Evolutionary conservation across 2,329 filamentous ascomycete genomes (phyloP), one percentile per base, ranked within the genome.

Genomic region (Aspergillus quadrilineatus): DNA sequence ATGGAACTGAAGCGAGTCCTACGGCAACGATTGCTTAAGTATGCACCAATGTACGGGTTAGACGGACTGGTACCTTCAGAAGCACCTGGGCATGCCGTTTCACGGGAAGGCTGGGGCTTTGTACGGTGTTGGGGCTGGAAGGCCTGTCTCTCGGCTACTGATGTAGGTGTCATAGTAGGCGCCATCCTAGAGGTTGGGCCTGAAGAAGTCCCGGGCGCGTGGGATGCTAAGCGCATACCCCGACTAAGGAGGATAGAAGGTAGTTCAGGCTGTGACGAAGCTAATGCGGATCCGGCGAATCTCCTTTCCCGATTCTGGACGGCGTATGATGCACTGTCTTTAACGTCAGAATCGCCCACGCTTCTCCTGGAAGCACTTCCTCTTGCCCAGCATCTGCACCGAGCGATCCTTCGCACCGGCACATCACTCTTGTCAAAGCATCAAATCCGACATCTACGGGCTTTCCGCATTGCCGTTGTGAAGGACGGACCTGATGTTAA

Each of bases 121-220:
- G 93, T 97, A 15, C 85, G 92, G 57, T 96, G 91, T 70, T 99
- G 94, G 94, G 94, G 94, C 9, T 99, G 92, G 92, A 89, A 92
- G 70, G 93, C 92, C 0, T 97, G 93, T 49, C 80, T 97, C 28
- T 95, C 90, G 60, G 94, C 94, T 5, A 89, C 93, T 48, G 94
- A 99, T 70, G 91, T 97, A 0, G 91, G 90, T n/a, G 90, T 96
- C 14, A 87, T 97, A 30, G 84, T 97, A 17, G 92, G 92, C 51
- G 92, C 93, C 14, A 88, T 99, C 47, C 83, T 99, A 1, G 94
- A 99, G 76, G 92, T 97, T 29, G 93, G 94, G 9, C 71, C 72
- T 3, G 68, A 73, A 12, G 68, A 73, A 47, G 63, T 68, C 6
- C 64, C 68, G 10, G 62, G 65, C 6, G 55, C 67, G 7, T 75